Evolutionary conservation across 306 rosid species (phyloP).

Genomic region (Mimosa pudica): DNA sequence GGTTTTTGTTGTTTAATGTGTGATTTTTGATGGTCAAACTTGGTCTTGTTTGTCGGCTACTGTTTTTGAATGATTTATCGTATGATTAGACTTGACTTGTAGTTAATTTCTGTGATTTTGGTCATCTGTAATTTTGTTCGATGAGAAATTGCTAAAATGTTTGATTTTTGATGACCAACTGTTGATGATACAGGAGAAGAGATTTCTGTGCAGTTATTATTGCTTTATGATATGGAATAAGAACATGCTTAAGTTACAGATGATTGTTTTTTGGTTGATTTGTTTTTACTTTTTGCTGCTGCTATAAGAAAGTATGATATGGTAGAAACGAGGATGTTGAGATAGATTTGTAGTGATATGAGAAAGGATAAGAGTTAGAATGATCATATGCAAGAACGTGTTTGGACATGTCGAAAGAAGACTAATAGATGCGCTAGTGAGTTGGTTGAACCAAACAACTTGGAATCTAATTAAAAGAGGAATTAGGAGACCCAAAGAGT

Average conservation of each 20-base stretch:
- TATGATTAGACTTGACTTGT: neutral
- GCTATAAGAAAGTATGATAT: too few relatives aligned
- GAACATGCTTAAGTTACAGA: neutral
- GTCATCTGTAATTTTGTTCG: neutral
- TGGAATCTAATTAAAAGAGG: too few relatives aligned
- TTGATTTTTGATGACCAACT: neutral
- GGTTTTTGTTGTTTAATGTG: neutral
- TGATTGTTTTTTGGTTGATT: neutral
- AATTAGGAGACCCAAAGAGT: too few relatives aligned
- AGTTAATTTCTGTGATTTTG: neutral
- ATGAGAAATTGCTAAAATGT: neutral
- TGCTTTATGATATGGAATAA: neutral
- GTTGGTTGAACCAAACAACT: too few relatives aligned
- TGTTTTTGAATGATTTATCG: neutral
- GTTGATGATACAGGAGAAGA: neutral
- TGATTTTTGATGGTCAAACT: neutral
- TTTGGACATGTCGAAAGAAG: too few relatives aligned
- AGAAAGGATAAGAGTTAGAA: too few relatives aligned
- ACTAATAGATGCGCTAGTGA: too few relatives aligned
- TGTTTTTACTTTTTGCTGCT: neutral
- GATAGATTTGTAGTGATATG: too few relatives aligned
- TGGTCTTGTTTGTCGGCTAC: slow-evolving; percentile 5
- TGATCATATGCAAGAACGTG: too few relatives aligned
- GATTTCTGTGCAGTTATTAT: neutral
- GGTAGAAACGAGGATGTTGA: too few relatives aligned